Evolutionary conservation across 2,329 filamentous ascomycete genomes (phyloP), one percentile per base, ranked within the genome.

Genomic region (Amesomyces nigricolor): DNA sequence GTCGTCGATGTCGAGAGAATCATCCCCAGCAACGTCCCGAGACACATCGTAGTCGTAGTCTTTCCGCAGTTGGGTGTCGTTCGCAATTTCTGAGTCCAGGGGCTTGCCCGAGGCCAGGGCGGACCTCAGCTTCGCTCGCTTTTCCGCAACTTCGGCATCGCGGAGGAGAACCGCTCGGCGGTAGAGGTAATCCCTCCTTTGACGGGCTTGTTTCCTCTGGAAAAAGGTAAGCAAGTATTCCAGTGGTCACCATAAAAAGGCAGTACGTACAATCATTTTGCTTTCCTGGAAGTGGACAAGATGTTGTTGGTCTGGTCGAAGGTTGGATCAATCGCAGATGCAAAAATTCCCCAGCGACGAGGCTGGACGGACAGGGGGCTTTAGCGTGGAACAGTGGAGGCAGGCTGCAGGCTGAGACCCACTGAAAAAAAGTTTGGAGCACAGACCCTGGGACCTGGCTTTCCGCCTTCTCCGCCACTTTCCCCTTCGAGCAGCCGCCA

Each of bases 11-110:
- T 89, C 86, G 16, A 90, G 72, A 68, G 86, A 79, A 55, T 90
- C 86, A 55, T 89, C 80, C 16, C 77, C 75, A 3, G 78, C 83
- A 53, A 84, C 74, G 64, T 91, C 87, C 19, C 83, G 76, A 4
- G 89, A 89, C 72, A 96, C 92, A 68, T 99, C 94, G 70, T 92
- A 99, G 68, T 91, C 91, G 74, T 88, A 96, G 69, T 97, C 90
- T 67, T 89, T 86, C 43, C 91, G 83, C 53, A 99, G 74, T 30
- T 80, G 70, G 71, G 89, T 90, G 73, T 99, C 92, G 67, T 95
- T 88, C 53, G 91, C 90, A 62, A 97, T 88, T 37, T 81, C 78
- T 22, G 88, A 82, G 63, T 92, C 88, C 47, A 96, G 75, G 8
- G 90, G 88, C 68, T 94, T 95, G 61, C 94, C 94, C 9, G 88